phyloP scores from a whole-genome alignment of 2,329 filamentous ascomycete species.

The Colletotrichum gigasporum region DNA sequence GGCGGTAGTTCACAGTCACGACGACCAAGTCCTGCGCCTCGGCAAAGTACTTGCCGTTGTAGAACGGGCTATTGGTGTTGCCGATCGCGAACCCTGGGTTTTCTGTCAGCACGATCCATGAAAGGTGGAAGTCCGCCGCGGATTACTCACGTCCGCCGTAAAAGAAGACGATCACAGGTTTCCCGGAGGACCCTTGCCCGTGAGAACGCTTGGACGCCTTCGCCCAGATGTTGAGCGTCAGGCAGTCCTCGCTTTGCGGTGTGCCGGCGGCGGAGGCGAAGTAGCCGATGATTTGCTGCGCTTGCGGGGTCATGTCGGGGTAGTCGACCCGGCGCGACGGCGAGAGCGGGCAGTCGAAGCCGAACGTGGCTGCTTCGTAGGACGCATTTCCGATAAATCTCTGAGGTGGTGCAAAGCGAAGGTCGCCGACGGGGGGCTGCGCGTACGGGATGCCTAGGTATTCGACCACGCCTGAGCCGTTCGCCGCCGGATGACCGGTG shows the following conservation, averaged over 20 bases:
- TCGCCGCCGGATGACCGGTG: conserved; percentile 42
- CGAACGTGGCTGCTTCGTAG: conserved; percentile 38
- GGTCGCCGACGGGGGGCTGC: conserved; percentile 37
- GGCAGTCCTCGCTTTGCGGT: conserved; percentile 46
- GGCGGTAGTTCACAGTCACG: conserved; percentile 57
- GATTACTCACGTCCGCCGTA: too few relatives aligned
- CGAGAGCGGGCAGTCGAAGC: conserved; percentile 39
- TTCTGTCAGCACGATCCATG: not conserved
- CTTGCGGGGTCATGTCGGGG: conserved; percentile 41
- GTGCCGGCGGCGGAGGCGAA: conserved; percentile 31
- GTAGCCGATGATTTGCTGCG: conserved; percentile 36
- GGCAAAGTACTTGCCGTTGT: conserved; percentile 54
- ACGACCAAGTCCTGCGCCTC: conserved; percentile 54
- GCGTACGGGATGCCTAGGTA: conserved; percentile 47
- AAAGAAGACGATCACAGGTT: conserved; percentile 48
- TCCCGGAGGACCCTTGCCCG: conserved; percentile 34
- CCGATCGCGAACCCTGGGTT: conserved; percentile 37
- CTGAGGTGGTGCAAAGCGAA: conserved; percentile 39
- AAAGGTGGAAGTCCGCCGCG: too few relatives aligned
- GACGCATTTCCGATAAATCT: conserved; percentile 33
- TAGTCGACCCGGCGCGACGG: conserved; percentile 36
- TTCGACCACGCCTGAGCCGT: conserved; percentile 43
- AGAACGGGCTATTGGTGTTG: conserved; percentile 47
- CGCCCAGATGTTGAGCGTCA: conserved; percentile 50
- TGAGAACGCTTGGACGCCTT: conserved; percentile 24